phyloP scores from a whole-genome alignment of 2,329 filamentous ascomycete genomes.

The Penicillium sp. region DNA sequence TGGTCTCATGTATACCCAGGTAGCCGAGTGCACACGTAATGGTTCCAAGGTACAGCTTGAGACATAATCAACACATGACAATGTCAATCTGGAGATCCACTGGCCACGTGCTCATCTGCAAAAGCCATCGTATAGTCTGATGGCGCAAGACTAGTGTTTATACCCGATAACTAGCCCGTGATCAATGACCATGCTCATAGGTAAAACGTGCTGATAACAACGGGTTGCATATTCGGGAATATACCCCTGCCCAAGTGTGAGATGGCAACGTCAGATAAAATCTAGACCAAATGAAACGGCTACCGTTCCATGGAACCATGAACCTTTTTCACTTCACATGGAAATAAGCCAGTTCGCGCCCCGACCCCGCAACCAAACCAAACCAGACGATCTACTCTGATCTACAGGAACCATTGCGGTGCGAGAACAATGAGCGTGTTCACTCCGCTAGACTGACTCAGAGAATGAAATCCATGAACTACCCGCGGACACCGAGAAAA shows the following conservation, averaged over 20 bases:
- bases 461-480: neutral
- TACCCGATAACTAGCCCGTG: neutral
- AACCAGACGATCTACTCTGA: slow-evolving; percentile 1
- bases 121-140: neutral
- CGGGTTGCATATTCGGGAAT: neutral
- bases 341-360: neutral
- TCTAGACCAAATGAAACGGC: neutral
- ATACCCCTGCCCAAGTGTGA: slow-evolving; percentile 1
- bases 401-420: slow-evolving; percentile 14
- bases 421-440: neutral
- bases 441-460: too few relatives aligned
- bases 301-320: neutral
- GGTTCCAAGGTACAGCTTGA: neutral
- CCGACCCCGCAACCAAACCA: slow-evolving; percentile 10
- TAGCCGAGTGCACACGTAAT: neutral
- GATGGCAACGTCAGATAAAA: neutral
- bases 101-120: neutral
- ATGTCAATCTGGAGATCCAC: neutral
- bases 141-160: neutral
- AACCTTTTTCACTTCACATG: slow-evolving; percentile 1
- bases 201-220: neutral
- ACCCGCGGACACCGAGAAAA: neutral
- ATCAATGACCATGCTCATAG: neutral
- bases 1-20: neutral
- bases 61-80: neutral